Evolutionary conservation across 306 rosid genomes (phyloP).

Genomic region (Inga leiocalycina): DNA sequence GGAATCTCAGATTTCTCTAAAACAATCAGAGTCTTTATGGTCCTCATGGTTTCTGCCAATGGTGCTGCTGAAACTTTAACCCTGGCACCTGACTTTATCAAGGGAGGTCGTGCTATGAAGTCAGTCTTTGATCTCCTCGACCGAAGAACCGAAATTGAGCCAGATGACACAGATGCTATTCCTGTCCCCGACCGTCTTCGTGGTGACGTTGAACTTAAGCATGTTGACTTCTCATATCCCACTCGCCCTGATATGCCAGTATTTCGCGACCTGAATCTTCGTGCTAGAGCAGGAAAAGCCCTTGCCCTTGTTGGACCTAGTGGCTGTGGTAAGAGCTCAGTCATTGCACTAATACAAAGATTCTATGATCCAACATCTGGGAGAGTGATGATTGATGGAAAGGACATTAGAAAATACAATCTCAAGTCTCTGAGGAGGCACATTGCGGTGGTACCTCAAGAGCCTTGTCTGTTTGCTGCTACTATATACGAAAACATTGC

Average conservation of each 20-base stretch:
- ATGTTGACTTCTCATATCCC: slow-evolving; percentile 91
- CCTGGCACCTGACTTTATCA: slow-evolving; percentile 96
- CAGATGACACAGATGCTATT: slow-evolving; percentile 86
- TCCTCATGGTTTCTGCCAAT: slow-evolving; percentile 97
- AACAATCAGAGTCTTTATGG: slow-evolving; percentile 93
- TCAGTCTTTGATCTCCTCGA: slow-evolving; percentile 97
- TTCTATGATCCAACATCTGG: slow-evolving; percentile 97
- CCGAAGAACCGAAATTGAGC: slow-evolving; percentile 95
- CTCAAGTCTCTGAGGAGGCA: slow-evolving; percentile 91
- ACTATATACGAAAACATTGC: slow-evolving; percentile 91
- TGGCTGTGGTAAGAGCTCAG: slow-evolving; percentile 98
- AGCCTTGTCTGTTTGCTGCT: slow-evolving; percentile 89
- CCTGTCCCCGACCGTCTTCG: slow-evolving; percentile 82
- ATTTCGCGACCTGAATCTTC: slow-evolving; percentile 85
- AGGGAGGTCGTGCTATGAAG: slow-evolving; percentile 94
- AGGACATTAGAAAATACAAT: slow-evolving; percentile 89
- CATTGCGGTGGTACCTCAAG: slow-evolving; percentile 93
- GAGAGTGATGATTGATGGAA: slow-evolving; percentile 82
- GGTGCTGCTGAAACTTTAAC: slow-evolving; percentile 99
- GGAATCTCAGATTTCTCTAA: slow-evolving; percentile 95
- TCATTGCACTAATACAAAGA: slow-evolving; percentile 76
- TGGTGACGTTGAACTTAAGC: slow-evolving; percentile 94
- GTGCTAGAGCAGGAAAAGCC: slow-evolving; percentile 93
- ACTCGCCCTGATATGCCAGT: slow-evolving; percentile 85
- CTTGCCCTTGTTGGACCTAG: slow-evolving; percentile 99